Percentiles rank a stretch among this genome's conserved stretches.
Conservation (phyloP, 192 early-diverging fungal species). For the Endogone sp. region DNA sequence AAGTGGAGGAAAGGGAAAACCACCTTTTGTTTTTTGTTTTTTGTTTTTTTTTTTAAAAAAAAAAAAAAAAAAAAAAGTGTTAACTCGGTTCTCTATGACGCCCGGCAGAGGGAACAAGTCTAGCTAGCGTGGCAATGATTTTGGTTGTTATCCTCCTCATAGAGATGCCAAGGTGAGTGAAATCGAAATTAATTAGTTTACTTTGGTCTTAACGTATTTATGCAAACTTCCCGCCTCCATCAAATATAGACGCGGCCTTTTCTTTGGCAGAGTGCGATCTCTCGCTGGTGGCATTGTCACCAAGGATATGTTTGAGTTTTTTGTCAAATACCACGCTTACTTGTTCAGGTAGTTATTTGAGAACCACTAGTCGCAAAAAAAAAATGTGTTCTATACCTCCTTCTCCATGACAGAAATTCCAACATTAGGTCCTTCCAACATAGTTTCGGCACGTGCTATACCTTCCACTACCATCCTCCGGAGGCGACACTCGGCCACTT, state of each 20-base stretch:
- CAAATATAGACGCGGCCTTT: not conserved
- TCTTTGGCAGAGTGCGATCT: not conserved
- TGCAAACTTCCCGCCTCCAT: no score
- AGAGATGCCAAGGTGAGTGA: no score
- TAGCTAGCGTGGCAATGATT: no score
- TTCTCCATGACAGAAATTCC: not conserved
- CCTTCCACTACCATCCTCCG: slow-evolving; percentile 32
- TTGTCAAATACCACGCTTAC: not conserved
- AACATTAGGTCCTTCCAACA: no score
- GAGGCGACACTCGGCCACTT: slow-evolving; percentile 26
- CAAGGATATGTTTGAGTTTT: not conserved
- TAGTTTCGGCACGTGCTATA: not conserved
- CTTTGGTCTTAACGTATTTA: no score
- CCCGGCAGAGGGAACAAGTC: no score
- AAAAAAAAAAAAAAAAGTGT: no score
- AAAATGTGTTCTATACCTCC: no score
- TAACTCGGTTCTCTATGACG: not conserved
- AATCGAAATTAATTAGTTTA: no score
- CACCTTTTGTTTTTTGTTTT: not conserved
- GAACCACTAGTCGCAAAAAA: not conserved
- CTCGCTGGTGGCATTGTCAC: not conserved
- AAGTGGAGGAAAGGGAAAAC: not conserved
- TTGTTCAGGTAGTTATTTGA: not conserved
- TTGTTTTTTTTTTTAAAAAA: not conserved
- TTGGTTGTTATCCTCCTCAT: no score